A percentile compares a stretch with the other conserved stretches of the same genome.
phyloP scores from a whole-genome alignment of 306 rosid genomes.

The Senna siamea region DNA sequence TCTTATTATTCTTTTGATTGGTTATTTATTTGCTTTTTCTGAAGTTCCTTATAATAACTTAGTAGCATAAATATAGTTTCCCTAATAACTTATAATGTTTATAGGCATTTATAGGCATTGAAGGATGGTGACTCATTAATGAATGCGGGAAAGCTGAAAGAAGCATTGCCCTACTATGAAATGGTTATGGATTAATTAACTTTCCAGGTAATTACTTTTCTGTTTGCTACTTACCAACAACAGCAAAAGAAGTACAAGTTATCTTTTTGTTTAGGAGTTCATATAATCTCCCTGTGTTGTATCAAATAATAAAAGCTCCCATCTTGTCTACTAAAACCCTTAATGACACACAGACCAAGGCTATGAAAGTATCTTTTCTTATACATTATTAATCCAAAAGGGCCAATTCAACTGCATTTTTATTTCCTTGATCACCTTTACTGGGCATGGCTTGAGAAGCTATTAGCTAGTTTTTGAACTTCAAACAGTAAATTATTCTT shows the following conservation, averaged over 20 bases:
- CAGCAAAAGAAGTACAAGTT: neutral
- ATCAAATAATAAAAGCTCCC: neutral
- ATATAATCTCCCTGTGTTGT: constrained; percentile 3
- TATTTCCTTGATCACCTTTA: neutral
- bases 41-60: constrained; percentile 9
- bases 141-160: constrained; percentile 70
- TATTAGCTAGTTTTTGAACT: too few species aligned
- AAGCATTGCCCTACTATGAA: constrained; percentile 73
- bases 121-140: constrained; percentile 79
- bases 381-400: neutral
- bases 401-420: constrained; percentile 9
- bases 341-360: constrained; percentile 19
- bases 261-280: constrained; percentile 16
- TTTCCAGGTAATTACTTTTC: constrained; percentile 62
- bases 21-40: constrained; percentile 19
- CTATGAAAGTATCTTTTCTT: too few species aligned
- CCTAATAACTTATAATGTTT: constrained; percentile 12
- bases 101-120: constrained; percentile 69
- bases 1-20: constrained; percentile 1
- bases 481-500: constrained; percentile 32
- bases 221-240: constrained; percentile 1
- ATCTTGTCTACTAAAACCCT: constrained; percentile 6
- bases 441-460: constrained; percentile 24
- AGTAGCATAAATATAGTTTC: neutral
- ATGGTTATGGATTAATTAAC: constrained; percentile 71